Evolutionary conservation across 805 yeast species (phyloP).

Genomic region (Candida michaelii): DNA sequence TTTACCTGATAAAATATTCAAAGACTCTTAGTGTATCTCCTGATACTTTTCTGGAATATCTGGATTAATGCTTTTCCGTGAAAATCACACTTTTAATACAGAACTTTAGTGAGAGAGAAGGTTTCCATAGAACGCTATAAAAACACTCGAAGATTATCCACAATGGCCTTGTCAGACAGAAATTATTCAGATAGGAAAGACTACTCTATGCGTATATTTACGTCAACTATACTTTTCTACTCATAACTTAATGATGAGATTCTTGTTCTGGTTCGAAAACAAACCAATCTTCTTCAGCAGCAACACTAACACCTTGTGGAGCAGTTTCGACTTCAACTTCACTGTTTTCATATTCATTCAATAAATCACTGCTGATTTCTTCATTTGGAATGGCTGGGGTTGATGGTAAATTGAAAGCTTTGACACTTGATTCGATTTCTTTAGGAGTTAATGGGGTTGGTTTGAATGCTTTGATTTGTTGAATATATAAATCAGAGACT

Average conservation of each 20-base stretch:
- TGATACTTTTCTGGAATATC: no score
- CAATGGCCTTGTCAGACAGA: no score
- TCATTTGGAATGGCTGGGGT: constrained; percentile 73
- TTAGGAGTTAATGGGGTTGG: constrained; percentile 71
- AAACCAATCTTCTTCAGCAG: constrained; percentile 75
- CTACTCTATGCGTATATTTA: constrained; percentile 1
- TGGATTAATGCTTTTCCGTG: no score
- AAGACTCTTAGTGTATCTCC: no score
- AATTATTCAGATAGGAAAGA: no score
- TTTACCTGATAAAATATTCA: no score
- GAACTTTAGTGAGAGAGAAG: no score
- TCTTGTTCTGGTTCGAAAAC: constrained; percentile 63
- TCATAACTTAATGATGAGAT: constrained; percentile 39
- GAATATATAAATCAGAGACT: constrained; percentile 80
- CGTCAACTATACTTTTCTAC: constrained; percentile 1
- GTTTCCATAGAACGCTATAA: no score
- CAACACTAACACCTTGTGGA: constrained; percentile 40
- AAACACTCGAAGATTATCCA: no score
- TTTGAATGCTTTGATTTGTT: constrained; percentile 85
- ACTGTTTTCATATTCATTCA: constrained; percentile 65
- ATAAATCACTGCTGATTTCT: constrained; percentile 68
- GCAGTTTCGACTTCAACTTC: constrained; percentile 61
- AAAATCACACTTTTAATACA: no score
- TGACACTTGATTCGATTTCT: constrained; percentile 77
- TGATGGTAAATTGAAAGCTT: constrained; percentile 79